phyloP scores from a whole-genome alignment of 2,329 filamentous ascomycete species.

The Epichloe typhina region DNA sequence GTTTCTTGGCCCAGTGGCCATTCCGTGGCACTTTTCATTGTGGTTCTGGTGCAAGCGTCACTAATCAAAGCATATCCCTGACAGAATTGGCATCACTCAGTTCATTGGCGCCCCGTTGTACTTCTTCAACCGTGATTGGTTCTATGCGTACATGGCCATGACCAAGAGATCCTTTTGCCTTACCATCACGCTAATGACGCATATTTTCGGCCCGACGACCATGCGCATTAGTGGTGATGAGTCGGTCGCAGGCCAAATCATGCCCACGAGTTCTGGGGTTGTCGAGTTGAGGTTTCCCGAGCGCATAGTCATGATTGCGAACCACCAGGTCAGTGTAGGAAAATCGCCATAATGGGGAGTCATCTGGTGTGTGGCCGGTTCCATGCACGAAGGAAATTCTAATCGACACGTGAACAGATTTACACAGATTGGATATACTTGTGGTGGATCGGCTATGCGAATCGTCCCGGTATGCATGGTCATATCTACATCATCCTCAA shows the following conservation, averaged over 20 bases:
- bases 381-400: neutral
- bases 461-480: slow-evolving; percentile 61
- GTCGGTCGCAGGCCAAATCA: slow-evolving; percentile 64
- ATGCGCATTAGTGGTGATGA: slow-evolving; percentile 75
- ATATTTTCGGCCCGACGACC: slow-evolving; percentile 76
- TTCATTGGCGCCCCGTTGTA: slow-evolving; percentile 66
- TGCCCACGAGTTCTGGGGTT: slow-evolving; percentile 54
- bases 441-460: slow-evolving; percentile 87
- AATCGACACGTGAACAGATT: slow-evolving; percentile 31
- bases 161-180: slow-evolving; percentile 78
- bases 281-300: slow-evolving; percentile 72
- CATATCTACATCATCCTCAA: slow-evolving; percentile 86
- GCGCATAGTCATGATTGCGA: slow-evolving; percentile 70
- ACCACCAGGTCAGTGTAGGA: slow-evolving; percentile 54
- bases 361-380: slow-evolving; percentile 9
- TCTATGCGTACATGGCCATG: slow-evolving; percentile 75
- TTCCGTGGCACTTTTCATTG: neutral
- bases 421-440: slow-evolving; percentile 90
- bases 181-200: slow-evolving; percentile 64
- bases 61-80: slow-evolving; percentile 5
- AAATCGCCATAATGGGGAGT: neutral
- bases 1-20: neutral
- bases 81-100: slow-evolving; percentile 56
- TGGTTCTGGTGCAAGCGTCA: neutral
- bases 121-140: slow-evolving; percentile 60